phyloP scores from a whole-genome alignment of 2,329 filamentous ascomycete species.

The Neofusicoccum sp. region DNA sequence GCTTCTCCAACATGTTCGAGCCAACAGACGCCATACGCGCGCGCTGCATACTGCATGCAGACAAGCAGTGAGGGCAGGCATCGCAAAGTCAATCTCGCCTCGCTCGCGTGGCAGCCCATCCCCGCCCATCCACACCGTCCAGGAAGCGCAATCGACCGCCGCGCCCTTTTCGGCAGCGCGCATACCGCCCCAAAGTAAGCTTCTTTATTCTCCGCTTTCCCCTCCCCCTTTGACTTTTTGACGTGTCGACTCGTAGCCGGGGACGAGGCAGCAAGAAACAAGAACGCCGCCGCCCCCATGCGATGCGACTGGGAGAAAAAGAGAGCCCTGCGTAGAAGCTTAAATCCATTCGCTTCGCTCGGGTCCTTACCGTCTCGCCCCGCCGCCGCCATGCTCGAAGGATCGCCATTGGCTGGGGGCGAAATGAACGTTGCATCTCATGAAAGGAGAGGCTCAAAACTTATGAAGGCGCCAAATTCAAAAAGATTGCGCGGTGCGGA shows the following conservation, averaged over 20 bases:
- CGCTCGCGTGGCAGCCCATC: neutral
- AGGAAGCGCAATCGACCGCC: too few species aligned
- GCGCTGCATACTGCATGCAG: too few species aligned
- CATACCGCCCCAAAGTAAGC: too few species aligned
- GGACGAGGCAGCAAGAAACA: too few species aligned
- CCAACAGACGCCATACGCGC: neutral
- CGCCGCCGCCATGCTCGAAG: neutral
- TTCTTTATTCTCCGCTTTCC: too few species aligned
- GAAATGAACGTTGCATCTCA: neutral
- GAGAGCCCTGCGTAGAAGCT: neutral
- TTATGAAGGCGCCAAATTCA: neutral
- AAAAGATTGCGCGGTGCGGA: neutral
- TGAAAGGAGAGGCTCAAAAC: neutral
- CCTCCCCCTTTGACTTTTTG: too few species aligned
- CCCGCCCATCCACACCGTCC: neutral
- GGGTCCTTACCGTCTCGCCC: slow-evolving; percentile 1
- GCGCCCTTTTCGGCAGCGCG: too few species aligned
- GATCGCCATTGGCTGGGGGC: neutral
- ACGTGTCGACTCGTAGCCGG: too few species aligned
- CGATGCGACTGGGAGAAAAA: too few species aligned
- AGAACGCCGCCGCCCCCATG: too few species aligned
- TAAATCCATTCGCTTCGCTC: neutral
- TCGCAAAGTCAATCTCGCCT: neutral
- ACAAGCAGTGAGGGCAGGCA: too few species aligned
- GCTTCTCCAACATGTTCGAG: neutral